Base-by-base conservation (phyloP, 2,329 filamentous ascomycete species). In the Pezicula neosporulosa region DNA sequence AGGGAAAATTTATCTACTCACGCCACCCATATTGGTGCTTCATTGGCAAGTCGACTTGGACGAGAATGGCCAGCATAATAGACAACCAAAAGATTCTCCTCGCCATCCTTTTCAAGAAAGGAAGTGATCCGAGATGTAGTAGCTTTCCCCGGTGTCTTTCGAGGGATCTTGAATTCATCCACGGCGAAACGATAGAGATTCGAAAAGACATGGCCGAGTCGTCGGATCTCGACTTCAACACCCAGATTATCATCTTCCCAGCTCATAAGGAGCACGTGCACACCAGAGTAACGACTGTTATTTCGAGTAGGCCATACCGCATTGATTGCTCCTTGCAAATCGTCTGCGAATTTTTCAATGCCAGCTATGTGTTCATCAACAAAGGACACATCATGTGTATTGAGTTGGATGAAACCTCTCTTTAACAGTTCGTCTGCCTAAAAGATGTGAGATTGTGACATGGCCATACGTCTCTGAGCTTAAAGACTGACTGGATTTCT, bases 371-470 rank as follows among this genome's bases (percentile, higher is more conserved):
- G 30, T 13, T 33, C 30, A 33, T 33, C 30, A 13, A 33, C 30
- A 33, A 33, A 33, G 30, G 30, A 33, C 4, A 33, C 12, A 9
- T 33, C 30, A 10, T 33, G 30, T 33, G 30, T 33, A 7, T 33
- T 33, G 30, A 33, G 30, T 7, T 33, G 30, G 10, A 33, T 33
- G 30, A 33, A 33, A 33, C 30, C 30, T 4, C 12, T 33, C 30
- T 78, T 24, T 13, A 4, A 33, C 12, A 10, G 30, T 4, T 33
- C 30, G 12, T 33, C 30, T 33, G 9, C 30, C 30, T 33, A 13
- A 33, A 13, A 10, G 9, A 10, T 33, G 30, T 33, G 9, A 33
- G 30, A 2, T 33, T 10, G n/a, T 10, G 30, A 4, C 9, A 33
- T 33, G 10, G 9, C 4, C 7, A 13, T 33, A 5, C 3, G 30